Evolutionary conservation across 768 basidiomycete genomes (phyloP).

Genomic region (Calocybe cyanea): DNA sequence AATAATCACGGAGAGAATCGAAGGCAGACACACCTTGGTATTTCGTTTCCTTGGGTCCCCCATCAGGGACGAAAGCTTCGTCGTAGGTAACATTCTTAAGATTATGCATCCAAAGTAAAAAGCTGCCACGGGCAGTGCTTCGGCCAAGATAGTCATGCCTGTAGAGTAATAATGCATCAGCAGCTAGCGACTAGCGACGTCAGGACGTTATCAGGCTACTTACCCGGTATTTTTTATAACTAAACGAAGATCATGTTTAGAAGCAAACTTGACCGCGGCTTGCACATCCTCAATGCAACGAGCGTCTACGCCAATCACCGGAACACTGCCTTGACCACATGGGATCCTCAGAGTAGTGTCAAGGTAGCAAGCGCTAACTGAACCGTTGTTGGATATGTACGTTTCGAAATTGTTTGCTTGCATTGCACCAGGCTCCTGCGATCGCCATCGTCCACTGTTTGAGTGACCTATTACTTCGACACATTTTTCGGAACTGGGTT

Average conservation of each 20-base stretch:
- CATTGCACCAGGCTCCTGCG: slow-evolving; percentile 37
- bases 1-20: too few relatives aligned
- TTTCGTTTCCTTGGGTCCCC: slow-evolving; percentile 21
- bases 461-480: slow-evolving; percentile 23
- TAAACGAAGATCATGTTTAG: slow-evolving; percentile 29
- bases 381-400: slow-evolving; percentile 37
- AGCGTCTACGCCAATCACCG: slow-evolving; percentile 38
- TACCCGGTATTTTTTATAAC: slow-evolving; percentile 35
- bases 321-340: slow-evolving; percentile 42
- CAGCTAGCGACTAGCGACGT: too few relatives aligned
- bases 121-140: slow-evolving; percentile 35
- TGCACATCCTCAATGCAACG: slow-evolving; percentile 34
- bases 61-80: slow-evolving; percentile 26
- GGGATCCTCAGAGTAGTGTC: slow-evolving; percentile 35
- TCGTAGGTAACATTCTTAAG: slow-evolving; percentile 30
- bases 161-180: slow-evolving; percentile 12
- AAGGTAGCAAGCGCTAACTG: slow-evolving; percentile 48
- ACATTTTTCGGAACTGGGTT: slow-evolving; percentile 33
- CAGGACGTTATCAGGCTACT: neutral
- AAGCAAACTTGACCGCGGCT: slow-evolving; percentile 34
- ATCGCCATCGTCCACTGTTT: slow-evolving; percentile 34
- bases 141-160: slow-evolving; percentile 43
- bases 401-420: slow-evolving; percentile 27
- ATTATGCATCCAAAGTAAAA: slow-evolving; percentile 39
- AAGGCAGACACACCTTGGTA: slow-evolving; percentile 4